These are phyloP conservation scores for Pharnaceum exiguum DNA, from an alignment of 148 eudicot species.

Conservation along the genomic window DNA sequence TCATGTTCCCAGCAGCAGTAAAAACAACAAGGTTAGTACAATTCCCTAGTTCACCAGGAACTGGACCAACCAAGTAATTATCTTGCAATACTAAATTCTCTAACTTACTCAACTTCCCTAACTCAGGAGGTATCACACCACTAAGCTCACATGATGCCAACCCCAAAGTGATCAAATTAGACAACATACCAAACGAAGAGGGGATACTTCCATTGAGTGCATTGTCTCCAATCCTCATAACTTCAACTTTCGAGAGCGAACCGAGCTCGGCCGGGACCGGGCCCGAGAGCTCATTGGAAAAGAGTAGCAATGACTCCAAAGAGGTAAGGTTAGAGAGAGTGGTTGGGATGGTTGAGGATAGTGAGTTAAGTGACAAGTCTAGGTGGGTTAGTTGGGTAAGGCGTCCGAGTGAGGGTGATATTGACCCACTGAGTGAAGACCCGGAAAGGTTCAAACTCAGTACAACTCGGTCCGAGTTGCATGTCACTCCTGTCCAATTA, in stretches of 20 bases:
- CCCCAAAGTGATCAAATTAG: constrained; percentile 59
- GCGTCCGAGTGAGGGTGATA: constrained; percentile 81
- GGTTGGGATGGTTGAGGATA: constrained; percentile 98
- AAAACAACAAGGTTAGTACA: constrained; percentile 48
- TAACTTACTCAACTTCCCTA: constrained; percentile 44
- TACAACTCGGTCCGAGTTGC: constrained; percentile 39
- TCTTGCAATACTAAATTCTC: constrained; percentile 56
- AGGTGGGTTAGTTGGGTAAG: constrained; percentile 55
- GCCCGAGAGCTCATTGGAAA: constrained; percentile 75
- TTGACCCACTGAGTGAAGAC: constrained; percentile 46
- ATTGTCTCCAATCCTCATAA: constrained; percentile 81
- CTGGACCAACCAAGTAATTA: constrained; percentile 53
- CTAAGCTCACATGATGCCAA: constrained; percentile 69
- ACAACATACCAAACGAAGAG: constrained; percentile 44
- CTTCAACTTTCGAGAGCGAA: constrained; percentile 40
- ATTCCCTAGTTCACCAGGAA: constrained; percentile 60
- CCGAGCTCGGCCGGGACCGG: constrained; percentile 69
- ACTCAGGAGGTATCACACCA: constrained; percentile 57
- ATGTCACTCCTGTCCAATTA: constrained; percentile 66
- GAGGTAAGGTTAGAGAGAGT: constrained; percentile 65
- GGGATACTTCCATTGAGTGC: constrained; percentile 66
- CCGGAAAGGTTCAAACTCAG: constrained; percentile 58
- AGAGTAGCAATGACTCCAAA: constrained; percentile 56
- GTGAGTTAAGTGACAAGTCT: too few species aligned
- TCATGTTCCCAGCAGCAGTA: constrained; percentile 55